phyloP scores from a whole-genome alignment of 2,329 filamentous ascomycete genomes.

The Arachnopeziza araneosa region DNA sequence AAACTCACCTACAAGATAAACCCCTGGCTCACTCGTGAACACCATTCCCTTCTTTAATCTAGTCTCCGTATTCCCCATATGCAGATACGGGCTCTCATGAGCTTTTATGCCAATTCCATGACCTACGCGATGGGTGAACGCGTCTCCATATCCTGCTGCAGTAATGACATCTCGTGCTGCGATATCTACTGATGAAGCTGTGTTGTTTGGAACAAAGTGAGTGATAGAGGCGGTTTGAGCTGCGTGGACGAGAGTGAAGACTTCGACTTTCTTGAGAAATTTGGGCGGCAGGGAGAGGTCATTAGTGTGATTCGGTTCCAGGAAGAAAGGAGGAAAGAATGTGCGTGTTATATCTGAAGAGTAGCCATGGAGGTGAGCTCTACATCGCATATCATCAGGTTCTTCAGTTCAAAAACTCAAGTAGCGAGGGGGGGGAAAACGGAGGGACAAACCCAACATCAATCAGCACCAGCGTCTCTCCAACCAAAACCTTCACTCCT shows the following conservation, averaged over 20 bases:
- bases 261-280: slow-evolving; percentile 44
- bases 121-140: slow-evolving; percentile 57
- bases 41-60: slow-evolving; percentile 51
- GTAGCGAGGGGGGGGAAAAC: not conserved
- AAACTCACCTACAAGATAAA: slow-evolving; percentile 55
- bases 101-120: slow-evolving; percentile 64
- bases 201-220: slow-evolving; percentile 45
- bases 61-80: slow-evolving; percentile 50
- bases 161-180: slow-evolving; percentile 53
- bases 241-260: slow-evolving; percentile 58
- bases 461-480: slow-evolving; percentile 54
- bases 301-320: slow-evolving; percentile 18
- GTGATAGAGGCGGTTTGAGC: slow-evolving; percentile 51
- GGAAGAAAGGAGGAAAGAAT: slow-evolving; percentile 44
- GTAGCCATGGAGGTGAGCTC: slow-evolving; percentile 56
- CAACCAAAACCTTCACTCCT: slow-evolving; percentile 43
- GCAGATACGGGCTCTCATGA: slow-evolving; percentile 59
- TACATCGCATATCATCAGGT: slow-evolving; percentile 3
- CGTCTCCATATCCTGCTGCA: slow-evolving; percentile 50
- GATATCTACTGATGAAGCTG: slow-evolving; percentile 54
- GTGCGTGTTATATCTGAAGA: slow-evolving; percentile 59
- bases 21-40: slow-evolving; percentile 58
- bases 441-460: slow-evolving; percentile 43
- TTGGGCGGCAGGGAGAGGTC: slow-evolving; percentile 13
- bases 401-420: not conserved